These are phyloP conservation scores for Botrytis medusae DNA, from an alignment of 2,329 filamentous ascomycete species.

Conservation along the genomic window DNA sequence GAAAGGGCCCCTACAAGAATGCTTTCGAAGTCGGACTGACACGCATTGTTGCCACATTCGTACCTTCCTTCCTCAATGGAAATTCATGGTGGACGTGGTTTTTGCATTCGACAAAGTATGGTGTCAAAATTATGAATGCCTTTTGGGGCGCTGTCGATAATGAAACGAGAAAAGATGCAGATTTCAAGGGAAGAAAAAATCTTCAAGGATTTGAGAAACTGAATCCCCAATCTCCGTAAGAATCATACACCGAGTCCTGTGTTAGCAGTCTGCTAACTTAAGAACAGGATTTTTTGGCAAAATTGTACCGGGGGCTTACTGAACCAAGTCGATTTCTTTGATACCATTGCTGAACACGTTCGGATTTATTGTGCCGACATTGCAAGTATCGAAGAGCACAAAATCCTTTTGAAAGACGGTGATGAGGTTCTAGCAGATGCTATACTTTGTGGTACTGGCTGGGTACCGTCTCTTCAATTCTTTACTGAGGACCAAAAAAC, in stretches of 20 bases:
- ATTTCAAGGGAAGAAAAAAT: conserved; percentile 30
- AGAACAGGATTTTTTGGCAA: conserved; percentile 34
- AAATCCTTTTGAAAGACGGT: background rate
- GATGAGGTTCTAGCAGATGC: background rate
- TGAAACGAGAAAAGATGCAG: conserved; percentile 32
- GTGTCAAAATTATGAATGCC: conserved; percentile 28
- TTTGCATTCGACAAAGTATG: conserved; percentile 26
- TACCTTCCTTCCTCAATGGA: conserved; percentile 25
- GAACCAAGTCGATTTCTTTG: conserved; percentile 35
- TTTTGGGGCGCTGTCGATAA: conserved; percentile 31
- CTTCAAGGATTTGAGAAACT: conserved; percentile 35
- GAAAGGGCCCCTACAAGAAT: conserved; percentile 4
- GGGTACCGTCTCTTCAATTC: background rate
- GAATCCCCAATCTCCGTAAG: conserved; percentile 33
- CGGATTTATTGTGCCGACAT: background rate
- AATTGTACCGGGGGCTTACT: conserved; percentile 35
- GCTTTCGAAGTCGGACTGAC: conserved; percentile 30
- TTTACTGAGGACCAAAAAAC: background rate
- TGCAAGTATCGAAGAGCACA: background rate
- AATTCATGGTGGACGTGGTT: conserved; percentile 26
- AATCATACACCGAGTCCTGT: background rate
- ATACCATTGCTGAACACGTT: conserved; percentile 31
- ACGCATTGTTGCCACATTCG: conserved; percentile 21
- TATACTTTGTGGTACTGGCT: background rate
- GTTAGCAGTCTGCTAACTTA: conserved; percentile 15